phyloP scores from a whole-genome alignment of 306 rosid genomes.

The Psophocarpus tetragonolobus region DNA sequence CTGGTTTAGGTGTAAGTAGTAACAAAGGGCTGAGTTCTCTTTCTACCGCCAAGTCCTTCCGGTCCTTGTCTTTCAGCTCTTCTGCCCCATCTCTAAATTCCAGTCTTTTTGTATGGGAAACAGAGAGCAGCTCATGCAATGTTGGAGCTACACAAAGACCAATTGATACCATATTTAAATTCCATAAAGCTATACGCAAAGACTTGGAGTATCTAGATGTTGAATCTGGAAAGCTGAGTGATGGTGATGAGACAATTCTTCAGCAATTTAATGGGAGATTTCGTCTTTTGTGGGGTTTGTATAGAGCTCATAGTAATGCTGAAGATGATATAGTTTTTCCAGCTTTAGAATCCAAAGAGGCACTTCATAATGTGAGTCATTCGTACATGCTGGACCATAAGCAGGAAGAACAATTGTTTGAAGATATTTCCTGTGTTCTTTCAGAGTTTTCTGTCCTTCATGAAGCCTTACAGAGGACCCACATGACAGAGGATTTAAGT shows the following conservation, averaged over 20 bases:
- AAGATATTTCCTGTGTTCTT: constrained; percentile 83
- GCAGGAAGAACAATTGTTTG: constrained; percentile 91
- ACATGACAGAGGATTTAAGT: constrained; percentile 39
- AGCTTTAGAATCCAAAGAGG: constrained; percentile 96
- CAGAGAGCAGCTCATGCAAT: constrained; percentile 64
- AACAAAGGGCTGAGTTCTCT: constrained; percentile 74
- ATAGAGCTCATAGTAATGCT: constrained; percentile 99
- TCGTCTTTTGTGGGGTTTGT: constrained; percentile 96
- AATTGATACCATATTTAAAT: constrained; percentile 94
- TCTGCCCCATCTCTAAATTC: constrained; percentile 95
- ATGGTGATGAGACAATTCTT: constrained; percentile 70
- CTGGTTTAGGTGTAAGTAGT: constrained; percentile 89
- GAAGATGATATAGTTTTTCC: constrained; percentile 99
- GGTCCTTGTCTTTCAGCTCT: constrained; percentile 88
- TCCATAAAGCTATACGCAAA: constrained; percentile 96
- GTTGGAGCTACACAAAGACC: constrained; percentile 75
- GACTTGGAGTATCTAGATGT: constrained; percentile 96
- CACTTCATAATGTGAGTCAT: constrained; percentile 96
- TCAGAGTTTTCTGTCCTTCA: constrained; percentile 79
- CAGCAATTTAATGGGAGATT: constrained; percentile 87
- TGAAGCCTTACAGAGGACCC: constrained; percentile 59
- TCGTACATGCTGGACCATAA: constrained; percentile 94
- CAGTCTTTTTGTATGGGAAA: constrained; percentile 90
- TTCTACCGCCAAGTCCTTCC: constrained; percentile 73
- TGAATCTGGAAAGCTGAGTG: constrained; percentile 94